Evolutionary conservation across 495 filamentous ascomycete species (phyloP).

Genomic region (Trichoderma gamsii): DNA sequence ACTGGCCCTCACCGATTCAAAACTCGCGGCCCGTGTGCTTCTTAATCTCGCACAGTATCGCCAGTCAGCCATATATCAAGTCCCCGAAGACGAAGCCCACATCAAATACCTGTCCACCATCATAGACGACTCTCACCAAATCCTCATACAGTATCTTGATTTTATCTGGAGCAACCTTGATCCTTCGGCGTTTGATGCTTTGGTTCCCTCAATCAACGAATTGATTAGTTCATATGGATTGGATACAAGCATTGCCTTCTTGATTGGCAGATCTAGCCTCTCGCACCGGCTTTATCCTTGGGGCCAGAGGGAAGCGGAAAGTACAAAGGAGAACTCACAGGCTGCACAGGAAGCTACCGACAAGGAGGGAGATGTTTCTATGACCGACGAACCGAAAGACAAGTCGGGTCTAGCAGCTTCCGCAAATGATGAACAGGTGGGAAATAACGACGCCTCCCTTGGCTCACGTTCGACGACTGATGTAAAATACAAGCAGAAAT

Average conservation of each 20-base stretch:
- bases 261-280: slow-evolving; percentile 71
- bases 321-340: slow-evolving; percentile 28
- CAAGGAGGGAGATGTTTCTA: slow-evolving; percentile 36
- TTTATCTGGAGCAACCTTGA: slow-evolving; percentile 74
- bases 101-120: slow-evolving; percentile 78
- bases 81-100: slow-evolving; percentile 59
- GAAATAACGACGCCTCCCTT: neutral
- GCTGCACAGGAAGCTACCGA: slow-evolving; percentile 27
- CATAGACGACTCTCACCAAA: slow-evolving; percentile 80
- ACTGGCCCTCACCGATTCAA: slow-evolving; percentile 63
- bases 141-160: slow-evolving; percentile 83
- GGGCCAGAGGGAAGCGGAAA: slow-evolving; percentile 18
- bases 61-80: slow-evolving; percentile 67
- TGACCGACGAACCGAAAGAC: slow-evolving; percentile 22
- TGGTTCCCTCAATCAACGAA: slow-evolving; percentile 67
- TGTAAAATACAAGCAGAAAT: neutral
- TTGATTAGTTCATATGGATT: slow-evolving; percentile 77
- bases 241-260: slow-evolving; percentile 77
- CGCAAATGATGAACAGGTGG: slow-evolving; percentile 13
- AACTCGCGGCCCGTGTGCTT: slow-evolving; percentile 70
- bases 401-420: slow-evolving; percentile 6
- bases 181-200: slow-evolving; percentile 68
- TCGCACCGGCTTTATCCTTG: slow-evolving; percentile 31
- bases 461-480: neutral
- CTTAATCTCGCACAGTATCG: slow-evolving; percentile 87